Conservation (phyloP, 805 yeast genomes). For the Candida vartiovaarae region DNA sequence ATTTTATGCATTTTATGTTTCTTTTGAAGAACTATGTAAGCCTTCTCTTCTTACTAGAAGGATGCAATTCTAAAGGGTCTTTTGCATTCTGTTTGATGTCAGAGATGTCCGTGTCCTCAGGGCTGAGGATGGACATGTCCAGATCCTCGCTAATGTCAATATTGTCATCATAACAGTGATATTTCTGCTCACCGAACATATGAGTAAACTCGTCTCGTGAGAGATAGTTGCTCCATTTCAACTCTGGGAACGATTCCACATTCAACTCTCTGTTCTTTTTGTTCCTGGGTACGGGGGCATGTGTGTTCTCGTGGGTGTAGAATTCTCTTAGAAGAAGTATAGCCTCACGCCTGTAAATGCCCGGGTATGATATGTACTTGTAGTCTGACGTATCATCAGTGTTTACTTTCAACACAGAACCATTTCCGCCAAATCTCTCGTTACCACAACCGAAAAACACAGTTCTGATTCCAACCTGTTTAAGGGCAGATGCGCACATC, state of each 20-base stretch:
- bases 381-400: slow-evolving; percentile 30
- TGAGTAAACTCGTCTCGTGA: slow-evolving; percentile 40
- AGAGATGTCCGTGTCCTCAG: slow-evolving; percentile 15
- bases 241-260: slow-evolving; percentile 47
- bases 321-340: slow-evolving; percentile 74
- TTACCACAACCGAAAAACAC: slow-evolving; percentile 92
- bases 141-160: slow-evolving; percentile 12
- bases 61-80: slow-evolving; percentile 4
- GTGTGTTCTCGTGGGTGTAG: slow-evolving; percentile 76
- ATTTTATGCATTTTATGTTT: not conserved
- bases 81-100: slow-evolving; percentile 13
- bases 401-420: slow-evolving; percentile 66
- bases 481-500: slow-evolving; percentile 91
- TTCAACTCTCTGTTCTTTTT: slow-evolving; percentile 64
- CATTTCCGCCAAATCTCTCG: slow-evolving; percentile 95
- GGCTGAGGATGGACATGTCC: slow-evolving; percentile 12
- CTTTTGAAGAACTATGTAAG: not conserved
- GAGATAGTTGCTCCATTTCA: slow-evolving; percentile 51
- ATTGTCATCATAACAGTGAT: slow-evolving; percentile 7
- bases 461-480: slow-evolving; percentile 65
- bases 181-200: slow-evolving; percentile 28
- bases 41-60: slow-evolving; percentile 2
- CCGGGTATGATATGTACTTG: slow-evolving; percentile 60
- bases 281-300: slow-evolving; percentile 74
- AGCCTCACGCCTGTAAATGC: slow-evolving; percentile 74